Evolutionary conservation across 768 basidiomycete genomes (phyloP).

Genomic region (Rhodotorula toruloides): DNA sequence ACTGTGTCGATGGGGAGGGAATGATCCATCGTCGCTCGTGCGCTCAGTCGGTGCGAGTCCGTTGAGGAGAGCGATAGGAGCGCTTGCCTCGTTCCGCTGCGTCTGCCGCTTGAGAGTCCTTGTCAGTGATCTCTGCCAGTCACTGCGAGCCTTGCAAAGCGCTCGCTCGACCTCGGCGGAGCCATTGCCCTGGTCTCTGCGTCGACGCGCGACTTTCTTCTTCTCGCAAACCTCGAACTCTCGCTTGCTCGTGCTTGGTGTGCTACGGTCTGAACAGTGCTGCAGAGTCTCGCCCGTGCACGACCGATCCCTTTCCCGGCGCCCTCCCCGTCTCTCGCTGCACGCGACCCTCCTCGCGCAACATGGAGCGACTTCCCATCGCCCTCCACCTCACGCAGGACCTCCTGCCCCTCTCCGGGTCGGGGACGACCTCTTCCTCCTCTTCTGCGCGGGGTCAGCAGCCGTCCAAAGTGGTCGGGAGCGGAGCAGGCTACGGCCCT

Average conservation of each 20-base stretch:
- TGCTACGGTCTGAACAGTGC: background rate
- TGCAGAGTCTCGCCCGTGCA: background rate
- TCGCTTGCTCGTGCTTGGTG: background rate
- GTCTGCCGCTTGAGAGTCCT: no score
- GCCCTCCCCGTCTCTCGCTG: background rate
- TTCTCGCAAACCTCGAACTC: no score
- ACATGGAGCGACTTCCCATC: conserved; percentile 38
- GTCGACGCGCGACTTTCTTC: background rate
- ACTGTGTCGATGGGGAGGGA: no score
- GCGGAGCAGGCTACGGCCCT: conserved; percentile 34
- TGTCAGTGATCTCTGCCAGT: no score
- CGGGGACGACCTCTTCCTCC: conserved; percentile 4
- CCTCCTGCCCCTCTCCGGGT: conserved; percentile 31
- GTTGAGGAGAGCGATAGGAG: no score
- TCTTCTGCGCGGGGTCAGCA: background rate
- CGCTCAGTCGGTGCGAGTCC: no score
- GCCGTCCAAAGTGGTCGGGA: conserved; percentile 42
- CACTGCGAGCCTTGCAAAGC: no score
- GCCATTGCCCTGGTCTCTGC: background rate
- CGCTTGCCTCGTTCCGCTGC: no score
- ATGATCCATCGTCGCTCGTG: no score
- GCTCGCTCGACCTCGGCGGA: no score
- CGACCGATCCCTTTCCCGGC: no score
- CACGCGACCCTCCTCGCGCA: background rate
- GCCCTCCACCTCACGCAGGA: conserved; percentile 41